Evolutionary conservation across 257 asterid species (phyloP).

Genomic region (Solanum virginianum): DNA sequence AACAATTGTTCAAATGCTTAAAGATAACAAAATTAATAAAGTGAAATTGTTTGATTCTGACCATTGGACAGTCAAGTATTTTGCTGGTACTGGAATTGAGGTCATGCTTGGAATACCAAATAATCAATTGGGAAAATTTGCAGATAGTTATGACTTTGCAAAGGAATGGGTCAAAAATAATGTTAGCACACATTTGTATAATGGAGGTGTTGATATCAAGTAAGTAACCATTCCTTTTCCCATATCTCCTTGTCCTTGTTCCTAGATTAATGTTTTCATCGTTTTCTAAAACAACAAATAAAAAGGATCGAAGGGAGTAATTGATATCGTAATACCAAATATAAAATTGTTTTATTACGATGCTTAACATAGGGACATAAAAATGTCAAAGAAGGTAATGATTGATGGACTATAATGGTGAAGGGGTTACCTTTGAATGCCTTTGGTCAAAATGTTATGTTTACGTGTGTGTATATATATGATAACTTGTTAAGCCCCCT

Average conservation of each 20-base stretch:
- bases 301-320: neutral
- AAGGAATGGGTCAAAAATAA: constrained; percentile 52
- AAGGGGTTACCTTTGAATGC: neutral
- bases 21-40: constrained; percentile 40
- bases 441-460: neutral
- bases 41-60: constrained; percentile 55
- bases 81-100: constrained; percentile 59
- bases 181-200: constrained; percentile 32
- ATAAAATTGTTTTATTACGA: neutral
- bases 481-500: no score
- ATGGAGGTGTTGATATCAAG: constrained; percentile 58
- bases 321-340: neutral
- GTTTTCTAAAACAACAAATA: neutral
- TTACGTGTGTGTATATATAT: no score
- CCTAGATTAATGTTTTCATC: neutral
- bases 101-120: constrained; percentile 88
- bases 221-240: constrained; percentile 3
- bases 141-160: constrained; percentile 35
- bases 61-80: constrained; percentile 27
- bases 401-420: neutral
- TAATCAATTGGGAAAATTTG: constrained; percentile 25
- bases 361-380: neutral
- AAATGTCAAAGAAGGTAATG: neutral
- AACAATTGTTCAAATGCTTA: constrained; percentile 32
- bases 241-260: neutral